Percentiles rank a stretch among this genome's conserved stretches.
Conservation (phyloP, 192 early-diverging fungal genomes). For the Mortierella alpina region DNA sequence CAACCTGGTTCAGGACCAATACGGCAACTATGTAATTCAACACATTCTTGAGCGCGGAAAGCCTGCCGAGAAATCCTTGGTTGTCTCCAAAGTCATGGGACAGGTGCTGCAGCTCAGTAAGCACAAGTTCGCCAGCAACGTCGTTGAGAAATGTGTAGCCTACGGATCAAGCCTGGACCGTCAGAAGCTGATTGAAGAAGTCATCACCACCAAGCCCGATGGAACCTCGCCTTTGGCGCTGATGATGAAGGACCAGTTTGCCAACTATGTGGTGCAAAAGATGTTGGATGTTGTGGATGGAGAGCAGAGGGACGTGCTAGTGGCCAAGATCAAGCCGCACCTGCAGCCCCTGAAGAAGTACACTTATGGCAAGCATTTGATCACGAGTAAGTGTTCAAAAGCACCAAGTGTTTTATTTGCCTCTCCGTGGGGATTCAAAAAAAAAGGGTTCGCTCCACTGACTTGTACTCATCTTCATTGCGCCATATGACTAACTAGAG, state of each 20-base stretch:
- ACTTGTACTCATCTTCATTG: not conserved
- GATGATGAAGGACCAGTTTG: constrained; percentile 99
- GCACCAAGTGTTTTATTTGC: too few species aligned
- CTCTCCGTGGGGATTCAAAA: too few species aligned
- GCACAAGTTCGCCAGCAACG: constrained; percentile 99
- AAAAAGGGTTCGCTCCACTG: not conserved
- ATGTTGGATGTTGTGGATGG: constrained; percentile 98
- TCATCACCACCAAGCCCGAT: constrained; percentile 85
- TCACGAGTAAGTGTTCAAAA: constrained; percentile 63
- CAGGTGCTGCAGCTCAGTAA: constrained; percentile 93
- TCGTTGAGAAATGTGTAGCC: constrained; percentile 98
- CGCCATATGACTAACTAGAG: not conserved
- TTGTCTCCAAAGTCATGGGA: constrained; percentile 92
- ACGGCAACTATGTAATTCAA: constrained; percentile 99
- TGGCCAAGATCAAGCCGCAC: constrained; percentile 93
- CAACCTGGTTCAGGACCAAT: constrained; percentile 96
- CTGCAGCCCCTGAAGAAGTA: constrained; percentile 93
- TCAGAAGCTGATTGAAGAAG: constrained; percentile 92
- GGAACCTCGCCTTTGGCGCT: constrained; percentile 85
- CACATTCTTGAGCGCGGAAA: constrained; percentile 96
- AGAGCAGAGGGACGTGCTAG: constrained; percentile 86
- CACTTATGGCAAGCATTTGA: constrained; percentile 98
- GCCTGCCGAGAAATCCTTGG: constrained; percentile 85
- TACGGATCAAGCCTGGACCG: constrained; percentile 90
- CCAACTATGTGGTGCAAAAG: constrained; percentile 99